Evolutionary conservation across 164 flowering plant genomes (phyloP).

Genomic region (Litsea cubeba): DNA sequence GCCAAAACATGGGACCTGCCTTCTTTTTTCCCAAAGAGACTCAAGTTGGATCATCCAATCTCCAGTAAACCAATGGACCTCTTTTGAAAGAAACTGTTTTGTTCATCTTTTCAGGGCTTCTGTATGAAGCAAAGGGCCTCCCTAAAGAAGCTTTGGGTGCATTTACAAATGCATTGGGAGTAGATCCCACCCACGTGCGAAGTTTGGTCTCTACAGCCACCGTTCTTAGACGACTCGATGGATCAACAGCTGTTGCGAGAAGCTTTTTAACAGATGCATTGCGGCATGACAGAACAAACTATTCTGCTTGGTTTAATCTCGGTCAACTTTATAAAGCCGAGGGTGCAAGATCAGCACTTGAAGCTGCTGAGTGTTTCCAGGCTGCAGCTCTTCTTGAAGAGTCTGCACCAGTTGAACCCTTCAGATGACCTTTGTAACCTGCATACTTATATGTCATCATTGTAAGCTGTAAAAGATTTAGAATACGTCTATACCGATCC

Average conservation of each 20-base stretch:
- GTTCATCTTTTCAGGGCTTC: constrained; percentile 44
- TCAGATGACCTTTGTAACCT: constrained; percentile 39
- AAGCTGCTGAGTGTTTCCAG: constrained; percentile 77
- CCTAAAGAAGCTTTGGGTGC: constrained; percentile 58
- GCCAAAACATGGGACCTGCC: background rate
- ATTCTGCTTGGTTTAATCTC: constrained; percentile 78
- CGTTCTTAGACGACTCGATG: constrained; percentile 42
- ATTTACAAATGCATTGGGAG: constrained; percentile 54
- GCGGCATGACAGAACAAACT: constrained; percentile 61
- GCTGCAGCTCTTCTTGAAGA: constrained; percentile 77
- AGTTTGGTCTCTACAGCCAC: constrained; percentile 69
- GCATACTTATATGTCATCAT: background rate
- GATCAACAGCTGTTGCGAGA: constrained; percentile 39
- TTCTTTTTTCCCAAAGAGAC: background rate
- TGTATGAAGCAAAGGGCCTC: constrained; percentile 58
- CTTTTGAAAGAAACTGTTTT: background rate
- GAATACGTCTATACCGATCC: background rate
- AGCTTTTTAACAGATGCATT: constrained; percentile 72
- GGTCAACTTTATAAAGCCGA: constrained; percentile 63
- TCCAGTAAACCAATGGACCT: background rate
- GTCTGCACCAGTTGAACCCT: constrained; percentile 79
- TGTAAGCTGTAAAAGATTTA: background rate
- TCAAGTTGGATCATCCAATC: background rate
- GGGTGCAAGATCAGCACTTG: constrained; percentile 31
- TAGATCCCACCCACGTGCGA: constrained; percentile 65